Conservation (phyloP, 805 yeast genomes). For the Ogataea sp. region DNA sequence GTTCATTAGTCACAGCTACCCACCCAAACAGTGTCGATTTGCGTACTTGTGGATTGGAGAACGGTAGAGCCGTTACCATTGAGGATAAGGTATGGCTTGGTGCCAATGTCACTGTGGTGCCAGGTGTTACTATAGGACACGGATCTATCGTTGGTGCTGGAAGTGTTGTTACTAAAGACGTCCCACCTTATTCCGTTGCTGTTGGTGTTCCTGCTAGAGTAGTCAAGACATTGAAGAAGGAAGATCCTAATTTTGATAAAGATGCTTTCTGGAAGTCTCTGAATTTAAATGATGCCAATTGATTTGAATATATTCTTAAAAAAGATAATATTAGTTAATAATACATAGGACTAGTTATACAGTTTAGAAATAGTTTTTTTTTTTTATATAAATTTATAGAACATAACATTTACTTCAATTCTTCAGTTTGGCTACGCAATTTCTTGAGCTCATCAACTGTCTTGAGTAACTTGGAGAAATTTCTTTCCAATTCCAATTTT, state of each 20-base stretch:
- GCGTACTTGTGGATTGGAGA: constrained; percentile 40
- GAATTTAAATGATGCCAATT: background rate
- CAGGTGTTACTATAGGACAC: constrained; percentile 62
- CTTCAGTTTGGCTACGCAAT: constrained; percentile 7
- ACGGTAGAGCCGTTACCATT: constrained; percentile 46
- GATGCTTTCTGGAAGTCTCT: background rate
- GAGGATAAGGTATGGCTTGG: constrained; percentile 70
- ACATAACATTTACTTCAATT: too few species aligned
- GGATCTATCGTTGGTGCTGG: constrained; percentile 62
- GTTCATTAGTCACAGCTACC: constrained; percentile 50
- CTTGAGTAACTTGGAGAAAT: constrained; percentile 15
- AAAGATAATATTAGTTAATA: too few species aligned
- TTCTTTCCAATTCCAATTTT: constrained; percentile 11
- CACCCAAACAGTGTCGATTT: constrained; percentile 49
- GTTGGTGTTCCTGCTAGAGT: constrained; percentile 46
- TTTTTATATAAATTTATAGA: too few species aligned
- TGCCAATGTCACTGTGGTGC: constrained; percentile 42
- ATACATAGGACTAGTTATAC: too few species aligned
- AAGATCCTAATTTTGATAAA: constrained; percentile 2
- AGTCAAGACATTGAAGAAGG: background rate
- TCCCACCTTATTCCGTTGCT: constrained; percentile 47
- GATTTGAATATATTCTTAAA: background rate
- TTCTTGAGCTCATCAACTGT: constrained; percentile 19
- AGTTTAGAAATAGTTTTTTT: too few species aligned
- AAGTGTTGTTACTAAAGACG: constrained; percentile 49